Evolutionary conservation across 352 stramenopile species (phyloP), one percentile per base, ranked within the genome.

Genomic region (Blastocystis sp.): DNA sequence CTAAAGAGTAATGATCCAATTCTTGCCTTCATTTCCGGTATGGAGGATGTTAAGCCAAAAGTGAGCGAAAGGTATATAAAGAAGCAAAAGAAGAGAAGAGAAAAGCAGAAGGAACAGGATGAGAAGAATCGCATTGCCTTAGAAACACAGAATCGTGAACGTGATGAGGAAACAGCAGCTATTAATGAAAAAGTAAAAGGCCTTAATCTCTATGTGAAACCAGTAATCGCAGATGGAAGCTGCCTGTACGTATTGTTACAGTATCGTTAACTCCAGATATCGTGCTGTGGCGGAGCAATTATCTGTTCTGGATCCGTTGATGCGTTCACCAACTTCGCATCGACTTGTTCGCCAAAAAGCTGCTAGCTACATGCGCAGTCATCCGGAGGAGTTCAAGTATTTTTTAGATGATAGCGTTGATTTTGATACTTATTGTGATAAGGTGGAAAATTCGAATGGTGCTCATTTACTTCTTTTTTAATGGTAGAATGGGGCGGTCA

Each of bases 401-500:
- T 84, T 84, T 33, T 27, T 84, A 24, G 73, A 84, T 19, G 73
- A 84, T 7, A 40, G 27, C 17, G 22, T 68, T 24, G 35, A 66
- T 40, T 84, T 62, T 84, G 73, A 84, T 13, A 42, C 5, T n/a
- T 84, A 70, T 54, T 84, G 73, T n/a, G n/a, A 15, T 6, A 58
- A 84, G 58, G 73, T 84, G 27, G 54, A 84, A 19, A 57, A n/a
- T 27, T 84, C 73, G 5, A 84, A 84, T 40, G 73, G 73, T 84
- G 22, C 6, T 19, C 17, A 17, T 19, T 19, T 22, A 62, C n/a
- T n/a, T 44, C n/a, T 30, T 19, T 51, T 51, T 7, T 51, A 15
- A 51, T 30, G 37, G 54, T 80, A 80, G 73, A 84, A 60, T 84
- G 73, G 73, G 73, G 73, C 44, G 73, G 73, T 44, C 73, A 84